Evolutionary conservation across 768 basidiomycete genomes (phyloP).

Genomic region (Candolleomyces efflorescens): DNA sequence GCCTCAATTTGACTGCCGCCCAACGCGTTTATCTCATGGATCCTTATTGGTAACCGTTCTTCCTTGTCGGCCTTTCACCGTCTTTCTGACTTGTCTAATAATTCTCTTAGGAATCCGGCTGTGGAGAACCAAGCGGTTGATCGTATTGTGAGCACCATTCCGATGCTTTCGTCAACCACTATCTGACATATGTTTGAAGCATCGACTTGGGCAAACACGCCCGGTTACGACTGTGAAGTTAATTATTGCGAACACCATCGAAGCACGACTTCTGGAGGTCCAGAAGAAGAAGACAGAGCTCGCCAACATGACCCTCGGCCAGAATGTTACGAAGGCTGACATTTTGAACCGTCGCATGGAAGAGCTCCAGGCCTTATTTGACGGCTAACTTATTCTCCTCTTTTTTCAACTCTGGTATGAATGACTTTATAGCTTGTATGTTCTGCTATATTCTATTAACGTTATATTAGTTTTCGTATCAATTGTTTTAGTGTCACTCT

Average conservation of each 20-base stretch:
- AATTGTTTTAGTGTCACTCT: too few relatives aligned
- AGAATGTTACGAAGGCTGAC: constrained; percentile 84
- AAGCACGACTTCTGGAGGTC: constrained; percentile 87
- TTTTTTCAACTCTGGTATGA: background rate
- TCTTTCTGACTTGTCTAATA: constrained; percentile 3
- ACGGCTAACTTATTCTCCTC: constrained; percentile 3
- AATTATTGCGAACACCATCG: constrained; percentile 93
- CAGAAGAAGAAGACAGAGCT: constrained; percentile 93
- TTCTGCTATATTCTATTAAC: background rate
- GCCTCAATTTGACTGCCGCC: constrained; percentile 92
- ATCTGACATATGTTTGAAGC: constrained; percentile 40
- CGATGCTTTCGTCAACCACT: background rate
- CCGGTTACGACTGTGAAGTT: constrained; percentile 91
- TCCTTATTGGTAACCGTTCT: constrained; percentile 75
- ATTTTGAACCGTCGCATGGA: constrained; percentile 84
- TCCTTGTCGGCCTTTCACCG: background rate
- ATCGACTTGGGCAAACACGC: constrained; percentile 91
- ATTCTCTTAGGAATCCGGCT: constrained; percentile 75
- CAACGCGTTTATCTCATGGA: constrained; percentile 95
- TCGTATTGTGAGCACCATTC: constrained; percentile 69
- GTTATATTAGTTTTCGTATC: too few relatives aligned
- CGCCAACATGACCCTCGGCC: constrained; percentile 90
- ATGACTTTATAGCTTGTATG: background rate
- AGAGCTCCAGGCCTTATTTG: constrained; percentile 75
- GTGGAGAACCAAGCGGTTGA: constrained; percentile 98